Evolutionary conservation across 2,329 filamentous ascomycete genomes (phyloP).

Genomic region (Trichoderma arundinaceum): DNA sequence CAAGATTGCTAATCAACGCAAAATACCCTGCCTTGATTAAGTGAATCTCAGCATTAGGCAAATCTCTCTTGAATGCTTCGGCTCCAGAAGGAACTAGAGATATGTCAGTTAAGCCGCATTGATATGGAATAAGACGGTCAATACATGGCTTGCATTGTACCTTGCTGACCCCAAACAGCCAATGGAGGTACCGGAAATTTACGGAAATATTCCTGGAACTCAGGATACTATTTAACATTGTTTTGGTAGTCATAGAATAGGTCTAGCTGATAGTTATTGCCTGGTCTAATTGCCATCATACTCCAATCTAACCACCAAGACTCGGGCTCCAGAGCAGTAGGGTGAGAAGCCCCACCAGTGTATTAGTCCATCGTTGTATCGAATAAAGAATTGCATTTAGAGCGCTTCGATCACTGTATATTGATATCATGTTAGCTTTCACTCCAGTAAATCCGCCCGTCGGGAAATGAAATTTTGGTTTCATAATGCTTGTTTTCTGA

Average conservation of each 20-base stretch:
- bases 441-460: not conserved
- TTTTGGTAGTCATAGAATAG: slow-evolving; percentile 5
- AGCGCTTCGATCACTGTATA: not conserved
- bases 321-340: not conserved
- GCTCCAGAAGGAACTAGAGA: not conserved
- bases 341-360: not conserved
- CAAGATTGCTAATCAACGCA: slow-evolving; percentile 7
- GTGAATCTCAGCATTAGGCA: not conserved
- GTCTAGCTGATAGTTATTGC: slow-evolving; percentile 1
- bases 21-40: not conserved
- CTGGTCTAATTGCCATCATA: not conserved
- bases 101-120: not conserved
- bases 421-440: not conserved
- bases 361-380: not conserved
- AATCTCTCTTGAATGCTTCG: not conserved
- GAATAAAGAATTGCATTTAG: not conserved
- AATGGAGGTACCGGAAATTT: slow-evolving; percentile 1
- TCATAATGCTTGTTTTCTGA: not conserved
- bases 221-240: slow-evolving; percentile 11
- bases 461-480: not conserved
- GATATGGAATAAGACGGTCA: not conserved
- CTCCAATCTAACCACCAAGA: slow-evolving; percentile 9
- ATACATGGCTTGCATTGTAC: not conserved
- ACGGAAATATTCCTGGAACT: slow-evolving; percentile 6
- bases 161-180: not conserved